Evolutionary conservation across 345 rosid species (phyloP), one percentile per base, ranked within the genome.

Genomic region (Ceriops decandra): DNA sequence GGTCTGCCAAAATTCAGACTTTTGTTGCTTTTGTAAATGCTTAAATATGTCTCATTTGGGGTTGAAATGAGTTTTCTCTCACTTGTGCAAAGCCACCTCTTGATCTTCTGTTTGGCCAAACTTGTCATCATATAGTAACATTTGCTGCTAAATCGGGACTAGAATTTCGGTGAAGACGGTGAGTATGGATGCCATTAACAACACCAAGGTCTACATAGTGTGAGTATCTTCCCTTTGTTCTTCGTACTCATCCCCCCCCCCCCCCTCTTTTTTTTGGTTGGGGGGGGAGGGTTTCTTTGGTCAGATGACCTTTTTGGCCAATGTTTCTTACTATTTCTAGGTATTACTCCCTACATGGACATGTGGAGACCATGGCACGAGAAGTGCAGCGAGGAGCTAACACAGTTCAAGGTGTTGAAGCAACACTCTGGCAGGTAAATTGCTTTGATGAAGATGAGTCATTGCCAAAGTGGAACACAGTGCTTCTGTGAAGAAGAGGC

Each of bases 351-450:
- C 68, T 93, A 64, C 64, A 89, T 66, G 87, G 97, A 21, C 97
- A 93, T 62, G 97, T 93, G 32, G 96, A 89, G 88, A 85, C 69
- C 46, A 87, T 93, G 98, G 97, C 98, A 42, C 73, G 97, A 60
- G 89, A 89, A 77, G 82, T 85, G 63, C 96, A 85, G 71, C 77
- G 83, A 42, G 97, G 97, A 52, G 98, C 90, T 36, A 89, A 85
- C 71, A 33, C 86, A 2, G 85, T 91, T 67, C 74, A 80, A 65
- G 98, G 84, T 42, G 93, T 91, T 17, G 95, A 93, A 72, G 97
- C 97, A 68, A 89, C 96, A 51, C 90, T 93, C 24, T 93, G 97
- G 98, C 93, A 93, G 89, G 95, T 86, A 73, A 24, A 28, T 65
- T 53, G 20, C 7, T 28, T 1, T 5, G 17, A 60, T 36, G 13